A percentile compares a stretch with the other conserved stretches of the same genome.
These are phyloP conservation scores for sorghum (Sorghum bicolor) DNA, from an alignment of 176 grass and related monocot species.

Conservation along the genomic window DNA sequence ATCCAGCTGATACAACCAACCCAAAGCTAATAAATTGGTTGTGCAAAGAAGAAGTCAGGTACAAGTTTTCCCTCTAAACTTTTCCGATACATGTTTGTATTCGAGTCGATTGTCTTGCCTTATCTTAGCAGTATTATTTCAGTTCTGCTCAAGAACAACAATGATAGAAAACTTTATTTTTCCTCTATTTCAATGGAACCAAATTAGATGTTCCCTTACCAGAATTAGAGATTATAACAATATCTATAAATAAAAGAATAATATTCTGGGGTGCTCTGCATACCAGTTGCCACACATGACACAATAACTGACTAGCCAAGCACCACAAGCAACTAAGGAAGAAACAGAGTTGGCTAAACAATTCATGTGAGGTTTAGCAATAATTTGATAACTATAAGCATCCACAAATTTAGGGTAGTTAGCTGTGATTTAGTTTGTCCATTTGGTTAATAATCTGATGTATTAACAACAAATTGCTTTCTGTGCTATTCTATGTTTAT, in stretches of 20 bases:
- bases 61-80: background rate
- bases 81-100: slow-evolving; percentile 12
- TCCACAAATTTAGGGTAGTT: background rate
- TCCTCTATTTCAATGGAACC: background rate
- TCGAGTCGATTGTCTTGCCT: slow-evolving; percentile 14
- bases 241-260: slow-evolving; percentile 2
- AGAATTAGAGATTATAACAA: background rate
- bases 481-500: background rate
- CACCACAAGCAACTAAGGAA: background rate
- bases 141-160: background rate
- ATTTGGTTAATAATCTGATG: background rate
- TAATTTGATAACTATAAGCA: background rate
- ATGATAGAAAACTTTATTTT: background rate
- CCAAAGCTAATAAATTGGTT: slow-evolving; percentile 82
- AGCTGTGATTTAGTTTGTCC: background rate
- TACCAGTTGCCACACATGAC: background rate
- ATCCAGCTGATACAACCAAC: slow-evolving; percentile 83
- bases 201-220: background rate
- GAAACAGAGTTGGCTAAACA: background rate
- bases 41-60: slow-evolving; percentile 95
- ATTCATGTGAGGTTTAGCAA: background rate
- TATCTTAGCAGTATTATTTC: slow-evolving; percentile 1
- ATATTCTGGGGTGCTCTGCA: background rate
- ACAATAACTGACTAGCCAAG: background rate
- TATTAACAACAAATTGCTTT: background rate